Base-by-base conservation (phyloP, 768 basidiomycete species). In the Candolleomyces efflorescens region DNA sequence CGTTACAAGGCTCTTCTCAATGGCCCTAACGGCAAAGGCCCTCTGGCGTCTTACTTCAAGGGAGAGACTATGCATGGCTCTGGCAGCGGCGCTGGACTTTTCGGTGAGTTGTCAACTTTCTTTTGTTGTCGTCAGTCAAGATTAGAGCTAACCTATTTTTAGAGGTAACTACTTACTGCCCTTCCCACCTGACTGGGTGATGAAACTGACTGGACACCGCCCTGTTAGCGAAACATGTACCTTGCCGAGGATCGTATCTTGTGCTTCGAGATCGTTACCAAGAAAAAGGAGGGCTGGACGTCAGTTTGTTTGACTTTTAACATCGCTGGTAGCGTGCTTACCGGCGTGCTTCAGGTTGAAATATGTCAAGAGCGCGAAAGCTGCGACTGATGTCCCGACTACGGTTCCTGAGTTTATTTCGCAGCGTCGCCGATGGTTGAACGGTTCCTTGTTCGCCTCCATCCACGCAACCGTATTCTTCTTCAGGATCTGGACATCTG, bases 371-470 rank as follows among this genome's bases (percentile, higher is more conserved):
- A 90, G 85, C 65, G 95, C 95, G 15, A 94, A 95, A 63, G 95
- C 94, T 0, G 82, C 94, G 44, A 98, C 95, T n/a, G 95, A 98
- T 73, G 94, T 96, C 3, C 95, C 95, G 32, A 89, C 92, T 38
- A 80, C 85, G 18, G 86, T 96, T 52, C 85, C 94, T 13, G 95
- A 97, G 69, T 96, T 96, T 74, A 97, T 96, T 62, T 93, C 91
- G 2, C 94, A 98, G 67, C 87, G 93, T 68, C 87, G 93, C 65
- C 82, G 93, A 65, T 94, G 87, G 89, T 71, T 90, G 56, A 90
- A 90, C 65, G 94, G 95, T 41, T 95, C 92, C 2, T 78, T 97
- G 20, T 97, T 97, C 66, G 94, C 94, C 13, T 92, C 90, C 1
- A 85, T 96, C 53, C 96, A 98, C 67, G 92, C 95, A 0, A 90